Conservation (phyloP, 1,284 basidiomycete genomes). For the Gomphus sp. region DNA sequence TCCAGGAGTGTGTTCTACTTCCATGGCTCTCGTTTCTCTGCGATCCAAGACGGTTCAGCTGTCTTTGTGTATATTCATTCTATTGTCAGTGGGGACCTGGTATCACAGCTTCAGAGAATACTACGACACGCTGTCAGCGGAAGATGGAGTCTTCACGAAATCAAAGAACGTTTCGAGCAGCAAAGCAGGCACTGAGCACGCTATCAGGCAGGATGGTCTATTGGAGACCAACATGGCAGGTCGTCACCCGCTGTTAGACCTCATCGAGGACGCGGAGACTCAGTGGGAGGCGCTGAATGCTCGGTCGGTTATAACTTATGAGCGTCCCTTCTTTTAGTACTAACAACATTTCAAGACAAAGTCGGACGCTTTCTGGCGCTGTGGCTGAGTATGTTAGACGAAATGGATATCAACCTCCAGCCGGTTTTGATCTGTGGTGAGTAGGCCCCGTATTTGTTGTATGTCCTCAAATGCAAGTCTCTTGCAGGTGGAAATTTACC, state of each 20-base stretch:
- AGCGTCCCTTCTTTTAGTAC: background rate
- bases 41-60: background rate
- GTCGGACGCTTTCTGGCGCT: conserved; percentile 42
- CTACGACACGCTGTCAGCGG: background rate
- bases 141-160: background rate
- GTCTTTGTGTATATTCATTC: background rate
- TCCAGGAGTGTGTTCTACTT: background rate
- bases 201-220: conserved; percentile 3
- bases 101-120: background rate
- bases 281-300: conserved; percentile 4
- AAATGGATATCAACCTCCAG: conserved; percentile 38
- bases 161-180: background rate
- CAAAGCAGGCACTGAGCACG: background rate
- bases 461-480: background rate
- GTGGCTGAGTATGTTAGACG: conserved; percentile 44
- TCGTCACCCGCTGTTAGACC: conserved; percentile 2
- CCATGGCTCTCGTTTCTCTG: background rate
- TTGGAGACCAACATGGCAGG: conserved; percentile 4
- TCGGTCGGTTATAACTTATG: background rate
- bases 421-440: conserved; percentile 46
- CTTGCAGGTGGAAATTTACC: conserved; percentile 48
- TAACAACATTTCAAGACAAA: conserved; percentile 36
- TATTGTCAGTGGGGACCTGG: background rate
- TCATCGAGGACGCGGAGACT: conserved; percentile 3
- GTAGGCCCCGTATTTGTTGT: conserved; percentile 9